Conservation (phyloP, 495 filamentous ascomycete genomes). For the Annulohypoxylon bovei region DNA sequence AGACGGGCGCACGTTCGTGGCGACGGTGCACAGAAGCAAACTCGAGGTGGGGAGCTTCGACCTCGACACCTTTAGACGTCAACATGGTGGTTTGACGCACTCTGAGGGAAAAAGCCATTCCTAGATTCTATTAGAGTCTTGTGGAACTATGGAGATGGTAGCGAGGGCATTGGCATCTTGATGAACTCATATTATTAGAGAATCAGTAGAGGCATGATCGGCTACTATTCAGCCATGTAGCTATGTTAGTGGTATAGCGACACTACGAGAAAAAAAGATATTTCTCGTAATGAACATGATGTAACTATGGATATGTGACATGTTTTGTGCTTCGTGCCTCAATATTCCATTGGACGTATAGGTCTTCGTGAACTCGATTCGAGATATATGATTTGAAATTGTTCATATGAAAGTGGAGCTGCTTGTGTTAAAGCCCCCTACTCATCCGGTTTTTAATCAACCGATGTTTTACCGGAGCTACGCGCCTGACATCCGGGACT, state of each 20-base stretch:
- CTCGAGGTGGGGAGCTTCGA: conserved; percentile 30
- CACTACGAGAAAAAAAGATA: not conserved
- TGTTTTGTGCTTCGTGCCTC: too few relatives aligned
- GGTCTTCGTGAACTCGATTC: too few relatives aligned
- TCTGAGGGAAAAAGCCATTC: not conserved
- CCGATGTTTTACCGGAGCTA: too few relatives aligned
- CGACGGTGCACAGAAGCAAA: not conserved
- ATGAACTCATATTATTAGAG: not conserved
- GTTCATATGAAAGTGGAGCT: too few relatives aligned
- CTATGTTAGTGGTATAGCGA: not conserved
- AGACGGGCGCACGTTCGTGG: conserved; percentile 37
- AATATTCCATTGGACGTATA: too few relatives aligned
- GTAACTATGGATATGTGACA: too few relatives aligned
- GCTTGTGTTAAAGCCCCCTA: too few relatives aligned
- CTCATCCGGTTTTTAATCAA: too few relatives aligned
- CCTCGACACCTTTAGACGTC: not conserved
- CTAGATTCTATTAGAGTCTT: not conserved
- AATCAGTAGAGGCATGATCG: not conserved
- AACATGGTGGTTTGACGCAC: not conserved
- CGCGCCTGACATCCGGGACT: too few relatives aligned
- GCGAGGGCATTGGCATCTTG: not conserved
- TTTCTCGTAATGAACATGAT: too few relatives aligned
- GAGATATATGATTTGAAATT: too few relatives aligned
- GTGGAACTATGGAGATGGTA: not conserved
- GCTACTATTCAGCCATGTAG: not conserved